Conservation (phyloP, 331 rosid species). For the Pyracantha coccinea region DNA sequence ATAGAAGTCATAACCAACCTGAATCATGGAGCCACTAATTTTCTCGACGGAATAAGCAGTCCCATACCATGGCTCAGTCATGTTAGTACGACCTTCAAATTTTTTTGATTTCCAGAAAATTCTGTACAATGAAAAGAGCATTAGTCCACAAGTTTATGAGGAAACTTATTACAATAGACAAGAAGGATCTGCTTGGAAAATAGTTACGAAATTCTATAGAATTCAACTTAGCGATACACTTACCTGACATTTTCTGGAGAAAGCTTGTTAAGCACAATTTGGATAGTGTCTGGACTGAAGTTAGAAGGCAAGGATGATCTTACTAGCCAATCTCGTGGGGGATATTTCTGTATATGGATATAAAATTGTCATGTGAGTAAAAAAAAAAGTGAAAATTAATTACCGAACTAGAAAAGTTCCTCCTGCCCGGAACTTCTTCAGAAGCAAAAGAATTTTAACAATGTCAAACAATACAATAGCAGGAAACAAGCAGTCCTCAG, state of each 20-base stretch:
- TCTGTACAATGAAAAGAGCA: conserved; percentile 32
- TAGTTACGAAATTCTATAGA: too few species aligned
- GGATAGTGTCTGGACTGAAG: conserved; percentile 50
- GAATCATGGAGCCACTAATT: conserved; percentile 40
- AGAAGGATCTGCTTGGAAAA: too few species aligned
- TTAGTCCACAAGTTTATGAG: neutral
- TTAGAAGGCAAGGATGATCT: conserved; percentile 70
- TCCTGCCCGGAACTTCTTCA: neutral
- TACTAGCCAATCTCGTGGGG: conserved; percentile 80
- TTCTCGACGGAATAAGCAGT: conserved; percentile 70
- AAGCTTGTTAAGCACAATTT: conserved; percentile 62
- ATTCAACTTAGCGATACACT: conserved; percentile 6
- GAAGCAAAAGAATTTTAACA: neutral
- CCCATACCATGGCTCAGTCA: conserved; percentile 92
- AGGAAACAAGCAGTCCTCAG: neutral
- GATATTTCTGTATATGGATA: conserved; percentile 49
- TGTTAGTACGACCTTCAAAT: conserved; percentile 66
- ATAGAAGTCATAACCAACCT: conserved; percentile 39
- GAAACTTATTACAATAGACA: neutral
- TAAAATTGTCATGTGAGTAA: conserved; percentile 7
- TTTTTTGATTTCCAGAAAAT: conserved; percentile 83
- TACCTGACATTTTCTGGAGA: conserved; percentile 73
- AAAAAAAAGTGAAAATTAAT: neutral
- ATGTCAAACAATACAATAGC: neutral
- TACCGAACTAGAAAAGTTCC: neutral